Evolutionary conservation across 2,329 filamentous ascomycete species (phyloP).

Genomic region (Lachnellula willkommii): DNA sequence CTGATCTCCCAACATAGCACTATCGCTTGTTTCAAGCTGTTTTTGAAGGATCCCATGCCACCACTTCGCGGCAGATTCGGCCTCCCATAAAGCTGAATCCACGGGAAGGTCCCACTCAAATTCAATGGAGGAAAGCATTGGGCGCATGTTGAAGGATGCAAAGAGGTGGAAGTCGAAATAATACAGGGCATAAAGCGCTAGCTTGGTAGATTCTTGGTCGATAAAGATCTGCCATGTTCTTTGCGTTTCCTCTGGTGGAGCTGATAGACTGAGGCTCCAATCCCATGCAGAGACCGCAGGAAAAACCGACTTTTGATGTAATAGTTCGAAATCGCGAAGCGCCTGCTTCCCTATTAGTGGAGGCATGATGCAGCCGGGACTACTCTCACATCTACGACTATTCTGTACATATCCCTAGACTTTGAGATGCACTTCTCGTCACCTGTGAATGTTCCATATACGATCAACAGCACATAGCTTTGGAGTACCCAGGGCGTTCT

Average conservation of each 20-base stretch:
- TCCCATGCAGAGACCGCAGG: constrained; percentile 16
- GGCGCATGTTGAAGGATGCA: constrained; percentile 29
- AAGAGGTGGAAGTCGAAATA: constrained; percentile 31
- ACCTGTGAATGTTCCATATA: constrained; percentile 30
- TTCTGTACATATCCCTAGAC: constrained; percentile 27
- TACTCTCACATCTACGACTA: constrained; percentile 26
- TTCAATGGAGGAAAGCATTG: constrained; percentile 30
- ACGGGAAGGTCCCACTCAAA: constrained; percentile 13
- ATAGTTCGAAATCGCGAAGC: constrained; percentile 26
- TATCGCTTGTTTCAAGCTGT: too few species aligned
- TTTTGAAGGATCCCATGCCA: too few species aligned
- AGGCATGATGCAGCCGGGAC: too few species aligned
- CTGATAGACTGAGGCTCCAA: background rate
- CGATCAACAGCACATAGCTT: constrained; percentile 4
- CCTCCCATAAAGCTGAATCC: too few species aligned
- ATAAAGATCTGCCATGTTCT: constrained; percentile 27
- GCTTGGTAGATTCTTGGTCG: constrained; percentile 30
- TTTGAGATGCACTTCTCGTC: constrained; percentile 24
- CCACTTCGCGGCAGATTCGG: too few species aligned
- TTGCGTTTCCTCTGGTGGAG: constrained; percentile 15
- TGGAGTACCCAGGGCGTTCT: too few species aligned
- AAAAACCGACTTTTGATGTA: constrained; percentile 24
- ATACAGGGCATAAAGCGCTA: constrained; percentile 28
- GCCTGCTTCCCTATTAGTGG: constrained; percentile 12
- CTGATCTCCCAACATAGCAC: too few species aligned